phyloP scores from a whole-genome alignment of 2,329 filamentous ascomycete genomes.

The Blastomyces gilchristii region DNA sequence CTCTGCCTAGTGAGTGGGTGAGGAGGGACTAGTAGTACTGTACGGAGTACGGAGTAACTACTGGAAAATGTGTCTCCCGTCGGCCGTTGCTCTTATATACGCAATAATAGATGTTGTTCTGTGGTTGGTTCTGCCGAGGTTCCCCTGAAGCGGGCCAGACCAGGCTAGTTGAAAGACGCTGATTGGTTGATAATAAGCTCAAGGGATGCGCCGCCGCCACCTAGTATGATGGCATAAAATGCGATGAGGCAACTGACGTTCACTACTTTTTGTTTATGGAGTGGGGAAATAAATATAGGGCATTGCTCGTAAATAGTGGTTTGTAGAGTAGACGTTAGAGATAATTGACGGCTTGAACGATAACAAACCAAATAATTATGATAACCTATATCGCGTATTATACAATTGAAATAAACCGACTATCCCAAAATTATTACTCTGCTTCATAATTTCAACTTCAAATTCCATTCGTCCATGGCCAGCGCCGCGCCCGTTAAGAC shows the following conservation, averaged over 20 bases:
- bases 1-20: neutral
- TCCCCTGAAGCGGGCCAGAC: neutral
- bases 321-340: too few relatives aligned
- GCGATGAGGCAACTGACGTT: too few relatives aligned
- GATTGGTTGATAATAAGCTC: too few relatives aligned
- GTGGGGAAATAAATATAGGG: too few relatives aligned
- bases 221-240: too few relatives aligned
- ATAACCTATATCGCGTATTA: neutral
- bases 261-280: too few relatives aligned
- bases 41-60: too few relatives aligned
- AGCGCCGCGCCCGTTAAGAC: constrained; percentile 56
- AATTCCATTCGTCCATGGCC: constrained; percentile 29
- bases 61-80: too few relatives aligned
- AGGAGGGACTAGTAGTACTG: too few relatives aligned
- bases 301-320: too few relatives aligned
- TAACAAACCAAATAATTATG: neutral
- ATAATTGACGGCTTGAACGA: neutral
- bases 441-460: constrained; percentile 22
- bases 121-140: neutral
- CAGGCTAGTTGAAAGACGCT: too few relatives aligned
- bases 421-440: neutral
- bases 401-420: neutral
- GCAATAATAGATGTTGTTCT: neutral
- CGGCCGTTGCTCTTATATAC: neutral
- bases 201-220: too few relatives aligned